These are phyloP conservation scores for Saussurea involucrata DNA, from an alignment of 129 eudicot genomes.

Conservation along the genomic window DNA sequence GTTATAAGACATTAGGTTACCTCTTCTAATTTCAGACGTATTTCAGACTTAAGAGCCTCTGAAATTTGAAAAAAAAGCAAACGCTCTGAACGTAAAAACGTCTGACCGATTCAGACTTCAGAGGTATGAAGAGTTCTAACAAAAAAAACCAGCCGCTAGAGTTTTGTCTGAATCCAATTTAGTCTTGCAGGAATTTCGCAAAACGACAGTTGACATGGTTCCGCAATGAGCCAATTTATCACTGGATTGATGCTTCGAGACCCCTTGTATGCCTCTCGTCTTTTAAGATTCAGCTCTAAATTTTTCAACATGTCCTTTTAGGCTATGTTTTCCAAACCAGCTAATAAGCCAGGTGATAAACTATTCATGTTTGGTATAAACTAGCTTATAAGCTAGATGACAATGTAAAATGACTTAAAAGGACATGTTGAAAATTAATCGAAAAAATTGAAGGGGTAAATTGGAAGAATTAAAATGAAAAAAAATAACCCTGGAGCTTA, in stretches of 20 bases:
- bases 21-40: no score
- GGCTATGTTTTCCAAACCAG: not conserved
- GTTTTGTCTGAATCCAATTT: conserved; percentile 7
- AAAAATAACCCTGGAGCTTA: no score
- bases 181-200: conserved; percentile 67
- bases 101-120: no score
- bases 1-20: no score
- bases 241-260: conserved; percentile 85
- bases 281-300: conserved; percentile 6
- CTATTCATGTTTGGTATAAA: not conserved
- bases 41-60: no score
- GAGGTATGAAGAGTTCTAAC: no score
- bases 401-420: no score
- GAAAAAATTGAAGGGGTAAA: no score
- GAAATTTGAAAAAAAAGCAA: no score
- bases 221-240: conserved; percentile 79
- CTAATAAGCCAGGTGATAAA: not conserved
- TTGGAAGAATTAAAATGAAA: no score
- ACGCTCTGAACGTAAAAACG: no score
- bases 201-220: conserved; percentile 94
- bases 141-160: no score
- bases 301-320: not conserved
- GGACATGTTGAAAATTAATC: not conserved
- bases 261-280: conserved; percentile 54
- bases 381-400: not conserved